Conservation (phyloP, 2,329 filamentous ascomycete species). For the Plenodomus biglobosus region DNA sequence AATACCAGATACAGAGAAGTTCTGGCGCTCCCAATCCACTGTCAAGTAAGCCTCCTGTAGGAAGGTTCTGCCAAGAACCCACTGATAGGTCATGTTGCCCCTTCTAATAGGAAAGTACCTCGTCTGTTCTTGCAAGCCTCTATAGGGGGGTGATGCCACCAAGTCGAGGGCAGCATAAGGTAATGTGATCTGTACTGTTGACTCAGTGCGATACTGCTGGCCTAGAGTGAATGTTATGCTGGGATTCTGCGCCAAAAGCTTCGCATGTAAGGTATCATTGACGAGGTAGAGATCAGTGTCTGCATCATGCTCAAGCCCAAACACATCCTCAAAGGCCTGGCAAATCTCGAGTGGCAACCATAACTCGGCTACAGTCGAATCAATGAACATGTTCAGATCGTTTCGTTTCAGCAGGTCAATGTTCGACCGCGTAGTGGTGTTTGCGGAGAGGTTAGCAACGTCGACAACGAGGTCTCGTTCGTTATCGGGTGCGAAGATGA, state of each 20-base stretch:
- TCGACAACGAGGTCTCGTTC: slow-evolving; percentile 64
- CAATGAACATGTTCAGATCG: slow-evolving; percentile 50
- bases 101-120: slow-evolving; percentile 68
- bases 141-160: slow-evolving; percentile 51
- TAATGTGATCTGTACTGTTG: slow-evolving; percentile 49
- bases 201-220: slow-evolving; percentile 35
- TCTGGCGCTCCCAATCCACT: slow-evolving; percentile 52
- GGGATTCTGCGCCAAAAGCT: slow-evolving; percentile 48
- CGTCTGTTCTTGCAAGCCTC: slow-evolving; percentile 61
- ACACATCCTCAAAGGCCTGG: slow-evolving; percentile 62
- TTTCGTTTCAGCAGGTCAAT: slow-evolving; percentile 41
- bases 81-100: slow-evolving; percentile 55
- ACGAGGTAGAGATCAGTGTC: slow-evolving; percentile 66
- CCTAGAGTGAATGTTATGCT: slow-evolving; percentile 50
- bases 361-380: slow-evolving; percentile 53
- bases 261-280: slow-evolving; percentile 58
- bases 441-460: slow-evolving; percentile 47
- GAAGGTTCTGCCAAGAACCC: slow-evolving; percentile 68
- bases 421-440: slow-evolving; percentile 31
- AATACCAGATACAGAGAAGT: slow-evolving; percentile 50
- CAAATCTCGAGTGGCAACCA: slow-evolving; percentile 58
- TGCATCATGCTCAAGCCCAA: slow-evolving; percentile 67
- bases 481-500: slow-evolving; percentile 58
- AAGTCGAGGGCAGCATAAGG: slow-evolving; percentile 56
- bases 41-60: slow-evolving; percentile 65